Conservation (phyloP, 2,329 filamentous ascomycete genomes). For the Fusarium cyanostomum region DNA sequence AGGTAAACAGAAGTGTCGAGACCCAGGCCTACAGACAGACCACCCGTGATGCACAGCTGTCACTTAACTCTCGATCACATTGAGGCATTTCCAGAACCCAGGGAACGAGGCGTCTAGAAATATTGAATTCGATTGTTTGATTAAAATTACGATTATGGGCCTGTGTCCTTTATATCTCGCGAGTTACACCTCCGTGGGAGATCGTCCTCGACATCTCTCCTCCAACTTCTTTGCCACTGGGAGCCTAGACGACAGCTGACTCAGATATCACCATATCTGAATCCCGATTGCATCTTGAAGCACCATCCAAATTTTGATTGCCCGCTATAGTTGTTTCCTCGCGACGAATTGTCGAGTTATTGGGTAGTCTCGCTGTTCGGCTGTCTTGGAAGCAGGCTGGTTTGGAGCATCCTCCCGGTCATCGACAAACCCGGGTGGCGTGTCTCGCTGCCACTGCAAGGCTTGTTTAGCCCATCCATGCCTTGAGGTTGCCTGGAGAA, state of each 20-base stretch:
- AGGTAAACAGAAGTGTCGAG: slow-evolving; percentile 31
- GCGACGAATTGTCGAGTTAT: background rate
- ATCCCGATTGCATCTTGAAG: background rate
- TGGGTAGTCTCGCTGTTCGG: slow-evolving; percentile 4
- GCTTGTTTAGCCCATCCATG: background rate
- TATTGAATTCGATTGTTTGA: background rate
- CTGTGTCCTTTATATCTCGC: background rate
- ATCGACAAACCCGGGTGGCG: slow-evolving; percentile 4
- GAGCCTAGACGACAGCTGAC: slow-evolving; percentile 31
- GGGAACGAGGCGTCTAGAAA: background rate
- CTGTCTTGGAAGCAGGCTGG: background rate
- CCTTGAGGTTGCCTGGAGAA: too few species aligned
- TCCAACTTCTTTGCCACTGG: slow-evolving; percentile 29
- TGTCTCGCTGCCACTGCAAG: slow-evolving; percentile 7
- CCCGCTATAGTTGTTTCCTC: background rate
- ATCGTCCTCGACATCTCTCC: slow-evolving; percentile 8
- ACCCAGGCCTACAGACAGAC: slow-evolving; percentile 19
- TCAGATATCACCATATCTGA: slow-evolving; percentile 23
- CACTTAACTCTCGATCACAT: slow-evolving; percentile 1
- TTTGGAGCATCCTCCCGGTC: slow-evolving; percentile 8
- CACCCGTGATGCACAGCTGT: slow-evolving; percentile 13
- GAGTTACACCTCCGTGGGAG: slow-evolving; percentile 19
- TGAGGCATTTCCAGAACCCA: background rate
- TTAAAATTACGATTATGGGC: background rate
- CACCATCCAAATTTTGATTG: background rate